Evolutionary conservation across 768 basidiomycete genomes (phyloP).

Genomic region (Lactarius deliciosus): DNA sequence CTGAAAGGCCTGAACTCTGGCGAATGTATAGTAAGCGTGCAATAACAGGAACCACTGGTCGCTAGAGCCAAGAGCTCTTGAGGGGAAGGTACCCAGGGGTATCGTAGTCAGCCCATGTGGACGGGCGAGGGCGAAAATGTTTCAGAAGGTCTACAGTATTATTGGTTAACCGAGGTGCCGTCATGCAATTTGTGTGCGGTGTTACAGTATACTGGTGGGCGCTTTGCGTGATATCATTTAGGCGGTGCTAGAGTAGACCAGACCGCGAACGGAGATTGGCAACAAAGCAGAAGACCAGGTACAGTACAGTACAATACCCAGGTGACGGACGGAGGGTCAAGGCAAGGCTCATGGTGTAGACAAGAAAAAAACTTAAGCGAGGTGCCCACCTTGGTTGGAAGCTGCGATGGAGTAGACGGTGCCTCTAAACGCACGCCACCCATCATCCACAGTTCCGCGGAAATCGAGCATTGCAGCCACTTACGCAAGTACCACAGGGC

Average conservation of each 20-base stretch:
- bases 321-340: background rate
- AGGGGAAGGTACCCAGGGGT: background rate
- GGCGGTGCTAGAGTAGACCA: no score
- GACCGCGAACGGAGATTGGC: background rate
- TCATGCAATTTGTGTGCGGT: background rate
- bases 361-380: background rate
- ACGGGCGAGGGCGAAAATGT: background rate
- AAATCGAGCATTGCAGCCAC: no score
- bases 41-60: background rate
- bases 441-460: no score
- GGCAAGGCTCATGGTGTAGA: no score
- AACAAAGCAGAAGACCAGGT: background rate
- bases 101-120: background rate
- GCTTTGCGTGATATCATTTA: background rate
- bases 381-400: no score
- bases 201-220: background rate
- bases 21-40: background rate
- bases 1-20: background rate
- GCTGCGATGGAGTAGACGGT: no score
- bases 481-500: no score
- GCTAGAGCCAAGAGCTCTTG: background rate
- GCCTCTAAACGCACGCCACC: no score
- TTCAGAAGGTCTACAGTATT: background rate
- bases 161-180: background rate
- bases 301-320: background rate